Evolutionary conservation across 441 rosid species (phyloP).

Genomic region (Adansonia grandidieri): DNA sequence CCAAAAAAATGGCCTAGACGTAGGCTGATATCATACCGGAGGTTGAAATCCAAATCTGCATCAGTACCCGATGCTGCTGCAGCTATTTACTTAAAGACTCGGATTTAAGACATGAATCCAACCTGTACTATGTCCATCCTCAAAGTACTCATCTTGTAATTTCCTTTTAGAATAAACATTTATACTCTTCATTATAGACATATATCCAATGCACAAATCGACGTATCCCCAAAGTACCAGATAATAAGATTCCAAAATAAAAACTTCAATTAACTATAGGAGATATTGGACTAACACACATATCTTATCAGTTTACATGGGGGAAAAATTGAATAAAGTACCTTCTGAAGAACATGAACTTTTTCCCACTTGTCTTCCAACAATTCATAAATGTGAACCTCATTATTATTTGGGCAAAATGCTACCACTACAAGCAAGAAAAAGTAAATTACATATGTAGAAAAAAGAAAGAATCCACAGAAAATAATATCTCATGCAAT

Average conservation of each 20-base stretch:
- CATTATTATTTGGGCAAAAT: conserved; percentile 83
- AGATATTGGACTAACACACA: not conserved
- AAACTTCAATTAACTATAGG: not conserved
- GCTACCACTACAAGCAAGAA: conserved; percentile 73
- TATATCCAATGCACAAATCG: not conserved
- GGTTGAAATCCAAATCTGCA: not conserved
- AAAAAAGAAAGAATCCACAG: not conserved
- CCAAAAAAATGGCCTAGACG: not conserved
- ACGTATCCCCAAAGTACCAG: not conserved
- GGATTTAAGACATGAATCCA: not conserved
- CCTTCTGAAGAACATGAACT: conserved; percentile 90
- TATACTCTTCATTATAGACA: not conserved
- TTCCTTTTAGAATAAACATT: not conserved
- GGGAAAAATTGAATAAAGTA: conserved; percentile 27
- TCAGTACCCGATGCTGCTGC: not conserved
- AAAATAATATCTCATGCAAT: conserved; percentile 12
- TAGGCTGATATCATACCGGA: not conserved
- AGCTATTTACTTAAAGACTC: conserved; percentile 8
- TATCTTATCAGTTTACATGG: too few relatives aligned
- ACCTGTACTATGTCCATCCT: not conserved
- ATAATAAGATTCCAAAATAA: not conserved
- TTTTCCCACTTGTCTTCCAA: conserved; percentile 87
- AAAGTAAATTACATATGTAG: not conserved
- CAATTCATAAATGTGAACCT: conserved; percentile 89
- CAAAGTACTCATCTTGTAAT: not conserved